Conservation (phyloP, 2,329 filamentous ascomycete species). For the Parafenestella ontariensis region DNA sequence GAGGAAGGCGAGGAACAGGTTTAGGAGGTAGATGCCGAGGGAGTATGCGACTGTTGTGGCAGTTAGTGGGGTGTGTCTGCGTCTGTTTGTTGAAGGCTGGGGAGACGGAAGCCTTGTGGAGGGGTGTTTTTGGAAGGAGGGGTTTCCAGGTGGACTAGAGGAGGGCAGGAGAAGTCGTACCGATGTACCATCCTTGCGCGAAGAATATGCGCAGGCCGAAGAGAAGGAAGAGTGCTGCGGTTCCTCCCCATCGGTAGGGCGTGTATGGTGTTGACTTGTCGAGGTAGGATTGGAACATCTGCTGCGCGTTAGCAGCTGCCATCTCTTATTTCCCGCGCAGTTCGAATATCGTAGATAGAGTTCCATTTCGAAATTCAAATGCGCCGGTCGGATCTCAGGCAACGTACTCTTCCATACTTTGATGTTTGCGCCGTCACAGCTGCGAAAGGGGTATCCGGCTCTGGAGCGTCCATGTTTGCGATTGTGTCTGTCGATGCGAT, state of each 20-base stretch:
- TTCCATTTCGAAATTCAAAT: neutral
- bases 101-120: neutral
- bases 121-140: too few species aligned
- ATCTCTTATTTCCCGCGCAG: neutral
- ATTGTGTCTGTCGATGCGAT: constrained; percentile 1
- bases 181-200: constrained; percentile 98
- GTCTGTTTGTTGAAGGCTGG: neutral
- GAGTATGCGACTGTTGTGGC: constrained; percentile 81
- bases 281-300: constrained; percentile 94
- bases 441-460: constrained; percentile 92
- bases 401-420: constrained; percentile 72
- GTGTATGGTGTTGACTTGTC: constrained; percentile 92
- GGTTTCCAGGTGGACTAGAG: neutral
- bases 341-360: neutral
- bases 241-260: constrained; percentile 88
- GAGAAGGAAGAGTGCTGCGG: constrained; percentile 73
- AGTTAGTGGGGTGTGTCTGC: constrained; percentile 5
- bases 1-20: constrained; percentile 98
- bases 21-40: constrained; percentile 97
- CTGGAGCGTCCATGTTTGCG: constrained; percentile 77
- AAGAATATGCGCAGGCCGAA: constrained; percentile 92
- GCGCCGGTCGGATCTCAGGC: constrained; percentile 14
- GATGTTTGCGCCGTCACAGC: constrained; percentile 87
- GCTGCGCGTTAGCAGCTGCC: constrained; percentile 27
- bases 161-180: constrained; percentile 58